These are phyloP conservation scores for Vitis hybrid DNA, from an alignment of 177 flowering plant species.

Conservation along the genomic window DNA sequence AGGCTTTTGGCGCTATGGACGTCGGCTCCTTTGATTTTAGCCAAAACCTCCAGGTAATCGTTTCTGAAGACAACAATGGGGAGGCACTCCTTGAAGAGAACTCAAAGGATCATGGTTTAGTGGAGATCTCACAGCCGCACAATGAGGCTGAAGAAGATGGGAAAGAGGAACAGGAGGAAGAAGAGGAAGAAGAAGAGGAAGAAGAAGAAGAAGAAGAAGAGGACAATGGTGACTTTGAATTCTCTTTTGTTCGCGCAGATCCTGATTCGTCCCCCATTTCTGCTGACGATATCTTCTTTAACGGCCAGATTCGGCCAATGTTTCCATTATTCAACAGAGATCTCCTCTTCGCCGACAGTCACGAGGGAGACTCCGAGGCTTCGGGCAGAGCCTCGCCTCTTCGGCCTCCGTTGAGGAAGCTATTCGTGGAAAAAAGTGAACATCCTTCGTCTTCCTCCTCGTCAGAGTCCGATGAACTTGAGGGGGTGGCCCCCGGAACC, in stretches of 20 bases:
- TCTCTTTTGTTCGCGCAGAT: conserved; percentile 23
- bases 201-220: conserved; percentile 19
- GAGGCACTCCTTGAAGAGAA: no score
- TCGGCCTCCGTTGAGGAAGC: conserved; percentile 35
- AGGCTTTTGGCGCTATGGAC: no score
- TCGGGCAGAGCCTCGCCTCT: background rate
- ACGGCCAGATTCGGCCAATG: conserved; percentile 44
- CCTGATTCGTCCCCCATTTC: conserved; percentile 28
- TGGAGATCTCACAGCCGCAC: no score
- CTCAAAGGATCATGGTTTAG: no score
- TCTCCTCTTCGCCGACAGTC: conserved; percentile 14
- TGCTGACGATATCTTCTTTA: conserved; percentile 37
- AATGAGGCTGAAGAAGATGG: no score
- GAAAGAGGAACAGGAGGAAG: background rate
- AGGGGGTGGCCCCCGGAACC: conserved; percentile 16
- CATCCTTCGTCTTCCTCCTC: background rate
- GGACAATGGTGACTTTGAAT: conserved; percentile 36
- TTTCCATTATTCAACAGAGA: conserved; percentile 31
- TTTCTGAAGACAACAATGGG: no score
- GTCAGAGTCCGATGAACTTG: conserved; percentile 15
- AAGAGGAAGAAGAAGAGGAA: conserved; percentile 5
- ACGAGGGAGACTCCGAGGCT: background rate
- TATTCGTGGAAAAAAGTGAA: conserved; percentile 26
- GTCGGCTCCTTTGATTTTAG: no score
- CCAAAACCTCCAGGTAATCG: no score